Base-by-base conservation (phyloP, 179 eudicot species). In the Spergularia azorica region DNA sequence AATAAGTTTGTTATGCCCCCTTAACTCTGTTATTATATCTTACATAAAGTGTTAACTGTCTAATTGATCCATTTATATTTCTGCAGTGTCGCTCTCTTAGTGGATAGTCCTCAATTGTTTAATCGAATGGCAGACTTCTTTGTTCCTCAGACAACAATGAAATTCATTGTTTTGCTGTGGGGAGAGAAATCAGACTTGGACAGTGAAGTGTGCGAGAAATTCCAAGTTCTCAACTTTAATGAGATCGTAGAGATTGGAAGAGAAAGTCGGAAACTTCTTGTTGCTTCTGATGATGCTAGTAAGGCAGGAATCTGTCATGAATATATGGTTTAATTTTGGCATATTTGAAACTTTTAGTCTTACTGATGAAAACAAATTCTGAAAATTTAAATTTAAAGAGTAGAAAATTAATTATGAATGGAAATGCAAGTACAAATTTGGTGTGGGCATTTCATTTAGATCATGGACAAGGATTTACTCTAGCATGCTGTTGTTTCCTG, bases 111-210 rank as follows among this genome's bases (percentile, higher is more conserved):
- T 58, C 88, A 86, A 71, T 57, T 95, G 83, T 86, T 87, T 86
- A 83, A 90, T 79, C 86, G 83, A 62, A 82, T 95, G 70, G 87
- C 82, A 26, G 87, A 87, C 71, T 70, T 84, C 71, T 89, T 95
- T 79, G 48, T 62, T 68, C 65, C 89, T 16, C 78, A 74, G 69
- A 89, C 92, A 66, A 75, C 86, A 63, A 61, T 87, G 77, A 90
- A 87, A 83, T 95, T 95, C 76, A 76, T 90, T 63, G 82, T 95
- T 71, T 78, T 95, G 70, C 89, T 95, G 50, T 95, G 99, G 99
- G 97, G 99, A 59, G 94, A 91, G 52, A 93, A 93, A 83, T 86
- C 94, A 70, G 80, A 83, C 80, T 58, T 93, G 78, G 75, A 32
- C 52, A 67, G 58, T 38, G 84, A 83, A 70, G 79, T 83, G 39